A percentile compares a stretch with the other conserved stretches of the same genome.
Evolutionary conservation across 768 basidiomycete genomes (phyloP).

Genomic region (Mycena sanguinolenta): DNA sequence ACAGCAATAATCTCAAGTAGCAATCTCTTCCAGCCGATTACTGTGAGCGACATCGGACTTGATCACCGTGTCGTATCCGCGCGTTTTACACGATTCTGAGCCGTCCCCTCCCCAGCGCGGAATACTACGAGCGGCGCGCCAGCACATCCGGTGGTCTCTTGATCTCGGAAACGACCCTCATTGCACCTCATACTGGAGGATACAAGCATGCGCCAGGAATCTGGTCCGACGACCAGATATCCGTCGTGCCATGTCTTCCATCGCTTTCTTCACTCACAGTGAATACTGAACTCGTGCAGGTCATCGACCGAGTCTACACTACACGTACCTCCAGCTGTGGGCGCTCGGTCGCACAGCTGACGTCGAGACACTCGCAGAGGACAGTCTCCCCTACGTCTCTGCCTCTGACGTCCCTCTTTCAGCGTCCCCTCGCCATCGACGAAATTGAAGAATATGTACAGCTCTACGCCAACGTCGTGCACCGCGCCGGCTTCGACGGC

Average conservation of each 20-base stretch:
- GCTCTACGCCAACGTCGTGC: slow-evolving; percentile 59
- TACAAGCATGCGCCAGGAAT: slow-evolving; percentile 53
- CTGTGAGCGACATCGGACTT: background rate
- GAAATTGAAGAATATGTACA: slow-evolving; percentile 53
- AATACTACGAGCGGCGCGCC: slow-evolving; percentile 45
- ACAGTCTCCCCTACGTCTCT: slow-evolving; percentile 46
- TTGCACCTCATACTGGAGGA: slow-evolving; percentile 48
- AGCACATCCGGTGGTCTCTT: slow-evolving; percentile 47
- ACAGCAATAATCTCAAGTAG: background rate
- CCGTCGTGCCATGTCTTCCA: slow-evolving; percentile 40
- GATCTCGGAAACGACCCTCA: slow-evolving; percentile 57
- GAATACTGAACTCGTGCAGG: slow-evolving; percentile 6
- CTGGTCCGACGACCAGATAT: slow-evolving; percentile 59
- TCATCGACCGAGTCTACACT: slow-evolving; percentile 38
- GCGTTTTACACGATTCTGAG: background rate
- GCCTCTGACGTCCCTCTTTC: slow-evolving; percentile 39
- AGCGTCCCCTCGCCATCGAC: slow-evolving; percentile 46
- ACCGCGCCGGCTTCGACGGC: slow-evolving; percentile 63
- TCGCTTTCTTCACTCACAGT: background rate
- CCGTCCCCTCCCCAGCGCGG: slow-evolving; percentile 6
- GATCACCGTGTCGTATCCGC: background rate
- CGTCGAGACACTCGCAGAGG: no score
- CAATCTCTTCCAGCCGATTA: slow-evolving; percentile 5
- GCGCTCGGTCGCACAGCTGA: slow-evolving; percentile 57
- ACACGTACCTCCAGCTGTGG: slow-evolving; percentile 63